Percentiles rank a stretch among this genome's conserved stretches.
Conservation (phyloP, 2,329 filamentous ascomycete species). For the Colletotrichum kahawae region DNA sequence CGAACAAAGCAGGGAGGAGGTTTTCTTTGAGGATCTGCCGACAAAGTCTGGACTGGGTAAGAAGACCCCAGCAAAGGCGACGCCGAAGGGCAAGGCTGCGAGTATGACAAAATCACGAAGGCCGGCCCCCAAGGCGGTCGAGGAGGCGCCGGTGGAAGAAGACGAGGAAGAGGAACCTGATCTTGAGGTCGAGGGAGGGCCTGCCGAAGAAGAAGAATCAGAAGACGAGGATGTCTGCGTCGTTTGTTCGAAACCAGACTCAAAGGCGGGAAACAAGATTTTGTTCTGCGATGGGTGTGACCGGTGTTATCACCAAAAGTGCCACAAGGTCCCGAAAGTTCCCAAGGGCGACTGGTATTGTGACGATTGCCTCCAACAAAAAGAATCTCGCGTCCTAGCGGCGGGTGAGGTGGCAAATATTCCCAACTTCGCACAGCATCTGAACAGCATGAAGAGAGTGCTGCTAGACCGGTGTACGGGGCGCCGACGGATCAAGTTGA, state of each 20-base stretch:
- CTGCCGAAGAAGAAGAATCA: conserved; percentile 31
- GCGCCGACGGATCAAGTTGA: conserved; percentile 57
- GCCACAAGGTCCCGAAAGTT: conserved; percentile 61
- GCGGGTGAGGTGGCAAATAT: conserved; percentile 52
- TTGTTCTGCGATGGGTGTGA: conserved; percentile 70
- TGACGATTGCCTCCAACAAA: conserved; percentile 58
- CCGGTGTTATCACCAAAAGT: conserved; percentile 65
- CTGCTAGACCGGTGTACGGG: conserved; percentile 65
- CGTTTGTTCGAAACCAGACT: conserved; percentile 63
- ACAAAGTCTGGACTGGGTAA: conserved; percentile 35
- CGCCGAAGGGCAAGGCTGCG: neutral
- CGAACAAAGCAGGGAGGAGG: conserved; percentile 37
- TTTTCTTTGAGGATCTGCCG: conserved; percentile 59
- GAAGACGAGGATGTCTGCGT: conserved; percentile 61
- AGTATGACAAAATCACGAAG: conserved; percentile 13
- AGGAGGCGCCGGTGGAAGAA: neutral
- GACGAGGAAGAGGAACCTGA: neutral
- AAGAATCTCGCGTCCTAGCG: conserved; percentile 32
- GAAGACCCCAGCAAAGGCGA: conserved; percentile 23
- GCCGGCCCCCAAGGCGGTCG: conserved; percentile 1
- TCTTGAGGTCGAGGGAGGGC: neutral
- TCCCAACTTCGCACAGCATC: conserved; percentile 61
- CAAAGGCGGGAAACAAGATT: conserved; percentile 64
- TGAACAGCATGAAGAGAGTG: conserved; percentile 58
- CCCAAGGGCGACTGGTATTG: conserved; percentile 70